Conservation (phyloP, 2,329 filamentous ascomycete genomes). For the Penicillium sp. region DNA sequence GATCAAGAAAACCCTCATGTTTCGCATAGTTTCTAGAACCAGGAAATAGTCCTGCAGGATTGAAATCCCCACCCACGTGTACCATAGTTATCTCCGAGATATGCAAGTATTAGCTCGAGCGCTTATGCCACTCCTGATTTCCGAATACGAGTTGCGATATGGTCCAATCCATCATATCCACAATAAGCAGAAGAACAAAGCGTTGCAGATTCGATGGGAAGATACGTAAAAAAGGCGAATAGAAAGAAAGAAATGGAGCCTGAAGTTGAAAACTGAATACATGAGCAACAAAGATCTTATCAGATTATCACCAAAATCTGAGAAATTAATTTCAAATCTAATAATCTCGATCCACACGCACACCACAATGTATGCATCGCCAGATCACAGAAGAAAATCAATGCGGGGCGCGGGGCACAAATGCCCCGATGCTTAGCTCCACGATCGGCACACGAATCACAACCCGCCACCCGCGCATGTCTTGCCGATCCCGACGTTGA, state of each 20-base stretch:
- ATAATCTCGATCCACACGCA: not conserved
- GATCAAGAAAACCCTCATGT: not conserved
- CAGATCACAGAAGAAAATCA: not conserved
- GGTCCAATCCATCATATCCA: not conserved
- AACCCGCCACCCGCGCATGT: conserved; percentile 3
- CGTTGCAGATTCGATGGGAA: not conserved
- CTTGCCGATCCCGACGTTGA: not conserved
- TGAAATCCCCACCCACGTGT: not conserved
- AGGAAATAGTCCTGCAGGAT: not conserved
- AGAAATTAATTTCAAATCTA: not conserved
- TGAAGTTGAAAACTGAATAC: no score
- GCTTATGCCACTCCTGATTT: not conserved
- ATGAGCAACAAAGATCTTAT: no score
- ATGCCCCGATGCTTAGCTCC: conserved; percentile 1
- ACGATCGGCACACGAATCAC: conserved; percentile 17
- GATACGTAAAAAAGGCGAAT: no score
- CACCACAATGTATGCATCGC: not conserved
- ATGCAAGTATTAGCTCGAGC: not conserved
- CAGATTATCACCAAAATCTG: no score
- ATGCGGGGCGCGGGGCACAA: conserved; percentile 5
- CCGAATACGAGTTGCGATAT: not conserved
- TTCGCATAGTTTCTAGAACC: not conserved
- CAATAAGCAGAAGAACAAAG: not conserved
- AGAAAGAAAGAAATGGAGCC: not conserved
- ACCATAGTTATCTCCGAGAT: not conserved